Conservation (phyloP, 2,329 filamentous ascomycete species). For the Phialophora macrospora region DNA sequence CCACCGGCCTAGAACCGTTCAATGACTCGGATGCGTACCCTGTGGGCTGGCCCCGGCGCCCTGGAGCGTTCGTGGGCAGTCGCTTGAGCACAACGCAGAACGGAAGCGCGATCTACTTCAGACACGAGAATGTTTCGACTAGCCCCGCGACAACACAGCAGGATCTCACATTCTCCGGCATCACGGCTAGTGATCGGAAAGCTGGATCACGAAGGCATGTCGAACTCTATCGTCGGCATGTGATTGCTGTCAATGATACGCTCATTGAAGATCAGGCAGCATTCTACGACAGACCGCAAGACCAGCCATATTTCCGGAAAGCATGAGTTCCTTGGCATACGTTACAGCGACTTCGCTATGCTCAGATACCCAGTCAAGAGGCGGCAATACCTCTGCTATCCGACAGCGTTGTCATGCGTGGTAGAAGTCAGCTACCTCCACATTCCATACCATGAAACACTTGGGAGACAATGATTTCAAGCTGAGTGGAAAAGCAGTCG, state of each 20-base stretch:
- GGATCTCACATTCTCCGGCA: background rate
- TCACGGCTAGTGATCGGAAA: background rate
- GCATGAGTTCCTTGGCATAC: background rate
- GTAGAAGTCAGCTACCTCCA: too few relatives aligned
- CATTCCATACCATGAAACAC: too few relatives aligned
- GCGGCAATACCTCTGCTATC: too few relatives aligned
- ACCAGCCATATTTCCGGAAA: background rate
- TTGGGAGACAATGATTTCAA: too few relatives aligned
- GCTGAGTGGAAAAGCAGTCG: too few relatives aligned
- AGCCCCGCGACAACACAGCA: constrained; percentile 12
- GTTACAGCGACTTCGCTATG: background rate
- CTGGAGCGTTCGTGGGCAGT: background rate
- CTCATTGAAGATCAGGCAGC: background rate
- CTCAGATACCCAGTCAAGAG: too few relatives aligned
- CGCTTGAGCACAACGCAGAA: constrained; percentile 12
- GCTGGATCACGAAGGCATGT: background rate
- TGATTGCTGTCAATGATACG: constrained; percentile 12
- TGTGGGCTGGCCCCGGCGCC: background rate
- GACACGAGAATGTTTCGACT: constrained; percentile 9
- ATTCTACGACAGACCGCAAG: background rate
- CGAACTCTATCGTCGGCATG: constrained; percentile 6
- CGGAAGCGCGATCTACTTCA: constrained; percentile 8
- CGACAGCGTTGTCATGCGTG: too few relatives aligned
- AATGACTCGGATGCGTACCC: background rate
- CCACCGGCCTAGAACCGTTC: constrained; percentile 3